These are phyloP conservation scores for Cytidiella melzeri DNA, from an alignment of 768 basidiomycete genomes.

Conservation along the genomic window DNA sequence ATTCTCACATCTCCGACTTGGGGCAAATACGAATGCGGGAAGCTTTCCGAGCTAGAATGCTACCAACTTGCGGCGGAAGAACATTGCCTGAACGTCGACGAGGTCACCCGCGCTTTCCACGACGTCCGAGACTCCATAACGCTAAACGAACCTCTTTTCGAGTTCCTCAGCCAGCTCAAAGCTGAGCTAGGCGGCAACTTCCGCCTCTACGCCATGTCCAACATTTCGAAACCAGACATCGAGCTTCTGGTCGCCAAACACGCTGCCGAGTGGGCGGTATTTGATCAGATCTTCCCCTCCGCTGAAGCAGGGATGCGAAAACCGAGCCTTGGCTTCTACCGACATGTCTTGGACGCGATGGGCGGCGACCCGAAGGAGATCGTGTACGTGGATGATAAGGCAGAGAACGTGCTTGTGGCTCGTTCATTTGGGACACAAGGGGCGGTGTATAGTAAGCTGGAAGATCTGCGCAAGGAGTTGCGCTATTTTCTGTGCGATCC, in stretches of 20 bases:
- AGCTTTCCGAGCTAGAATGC: conserved; percentile 37
- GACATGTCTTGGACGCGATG: conserved; percentile 41
- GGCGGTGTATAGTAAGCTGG: conserved; percentile 36
- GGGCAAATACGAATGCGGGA: conserved; percentile 49
- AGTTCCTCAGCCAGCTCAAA: conserved; percentile 40
- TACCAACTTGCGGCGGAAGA: conserved; percentile 36
- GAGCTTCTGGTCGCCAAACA: conserved; percentile 16
- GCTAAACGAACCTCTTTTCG: conserved; percentile 38
- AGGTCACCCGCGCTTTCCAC: conserved; percentile 39
- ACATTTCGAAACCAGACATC: conserved; percentile 49
- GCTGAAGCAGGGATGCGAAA: conserved; percentile 48
- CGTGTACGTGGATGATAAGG: conserved; percentile 56
- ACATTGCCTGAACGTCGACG: conserved; percentile 29
- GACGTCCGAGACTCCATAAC: conserved; percentile 42
- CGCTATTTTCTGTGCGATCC: conserved; percentile 35
- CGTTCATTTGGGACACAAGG: conserved; percentile 51
- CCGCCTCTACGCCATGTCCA: conserved; percentile 50
- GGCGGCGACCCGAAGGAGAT: conserved; percentile 39
- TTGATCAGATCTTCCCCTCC: conserved; percentile 46
- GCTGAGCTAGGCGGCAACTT: conserved; percentile 24
- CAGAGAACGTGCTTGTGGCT: conserved; percentile 52
- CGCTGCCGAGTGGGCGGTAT: neutral
- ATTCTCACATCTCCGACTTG: conserved; percentile 43
- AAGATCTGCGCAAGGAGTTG: conserved; percentile 37
- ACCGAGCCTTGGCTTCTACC: conserved; percentile 48